Evolutionary conservation across 2,329 filamentous ascomycete species (phyloP), one percentile per base, ranked within the genome.

Genomic region (Diaporthe eres): DNA sequence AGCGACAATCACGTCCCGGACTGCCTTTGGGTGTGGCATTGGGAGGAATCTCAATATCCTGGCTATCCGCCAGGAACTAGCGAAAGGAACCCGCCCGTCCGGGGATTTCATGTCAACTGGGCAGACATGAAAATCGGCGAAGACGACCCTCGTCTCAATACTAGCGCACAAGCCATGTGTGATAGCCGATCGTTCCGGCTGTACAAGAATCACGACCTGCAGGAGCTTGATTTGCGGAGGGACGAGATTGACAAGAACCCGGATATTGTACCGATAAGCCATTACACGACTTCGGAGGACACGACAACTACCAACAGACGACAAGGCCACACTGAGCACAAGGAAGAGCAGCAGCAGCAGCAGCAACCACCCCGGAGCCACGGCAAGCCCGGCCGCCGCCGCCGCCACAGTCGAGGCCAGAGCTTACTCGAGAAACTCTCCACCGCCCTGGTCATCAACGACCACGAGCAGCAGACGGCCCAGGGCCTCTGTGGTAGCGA

Each of bases 401-500:
- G 51, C 47, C 47, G 47, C 22, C 47, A 17, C 47, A 5, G 12
- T 4, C 51, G 9, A 5, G 37, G 37, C n/a, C 22, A 22, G n/a
- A 58, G 28, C 55, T 37, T 58, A 3, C 28, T 31, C 28, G 31
- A 58, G 17, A 58, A 31, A 17, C 4, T 37, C 19, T 31, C 55
- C 55, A 58, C 31, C 55, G 8, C 34, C 31, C 55, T 58, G 13
- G 55, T 58, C 17, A 37, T 58, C 55, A 58, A 58, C 31, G 31
- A 58, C 55, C 55, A 58, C 55, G 55, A 19, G 55, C 55, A 8
- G 31, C 55, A 58, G 28, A n/a, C 55, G 55, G 55, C 55, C 55
- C 17, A 37, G 17, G 31, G 31, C 55, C 55, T 58, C 15, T 58
- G 55, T 9, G 9, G 13, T 3, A 58, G 55, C 55, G 1, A 22